phyloP scores from a whole-genome alignment of 345 rosid species.

The Lenwebbia sp. region DNA sequence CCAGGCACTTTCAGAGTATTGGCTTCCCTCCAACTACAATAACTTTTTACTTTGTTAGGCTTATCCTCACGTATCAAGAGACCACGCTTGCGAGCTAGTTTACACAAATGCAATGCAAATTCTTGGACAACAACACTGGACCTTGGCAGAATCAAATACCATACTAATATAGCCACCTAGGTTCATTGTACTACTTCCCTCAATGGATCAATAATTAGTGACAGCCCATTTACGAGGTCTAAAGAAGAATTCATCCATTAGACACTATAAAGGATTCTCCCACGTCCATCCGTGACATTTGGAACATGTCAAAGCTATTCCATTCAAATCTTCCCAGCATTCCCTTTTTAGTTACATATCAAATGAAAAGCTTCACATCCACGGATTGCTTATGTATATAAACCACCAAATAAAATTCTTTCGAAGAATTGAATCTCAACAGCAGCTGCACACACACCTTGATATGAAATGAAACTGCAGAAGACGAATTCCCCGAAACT shows the following conservation, averaged over 20 bases:
- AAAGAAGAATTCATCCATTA: background rate
- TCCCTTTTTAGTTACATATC: background rate
- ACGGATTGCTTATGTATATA: background rate
- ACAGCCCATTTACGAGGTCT: background rate
- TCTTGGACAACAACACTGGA: background rate
- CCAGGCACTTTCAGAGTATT: background rate
- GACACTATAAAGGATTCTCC: background rate
- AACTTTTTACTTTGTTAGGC: background rate
- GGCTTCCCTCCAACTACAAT: background rate
- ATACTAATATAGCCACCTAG: background rate
- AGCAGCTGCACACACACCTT: constrained; percentile 21
- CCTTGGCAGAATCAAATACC: background rate
- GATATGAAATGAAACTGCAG: constrained; percentile 20
- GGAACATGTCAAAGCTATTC: background rate
- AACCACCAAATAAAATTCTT: background rate
- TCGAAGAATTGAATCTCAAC: background rate
- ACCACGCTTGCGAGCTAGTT: background rate
- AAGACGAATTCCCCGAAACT: constrained; percentile 21
- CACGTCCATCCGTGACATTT: background rate
- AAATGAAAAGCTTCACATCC: background rate
- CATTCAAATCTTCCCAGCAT: background rate
- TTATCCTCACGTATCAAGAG: background rate
- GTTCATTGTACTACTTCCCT: background rate
- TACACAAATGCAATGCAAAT: background rate
- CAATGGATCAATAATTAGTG: background rate